These are phyloP conservation scores for Fomitopsis serialis DNA, from an alignment of 768 basidiomycete genomes.

Conservation along the genomic window DNA sequence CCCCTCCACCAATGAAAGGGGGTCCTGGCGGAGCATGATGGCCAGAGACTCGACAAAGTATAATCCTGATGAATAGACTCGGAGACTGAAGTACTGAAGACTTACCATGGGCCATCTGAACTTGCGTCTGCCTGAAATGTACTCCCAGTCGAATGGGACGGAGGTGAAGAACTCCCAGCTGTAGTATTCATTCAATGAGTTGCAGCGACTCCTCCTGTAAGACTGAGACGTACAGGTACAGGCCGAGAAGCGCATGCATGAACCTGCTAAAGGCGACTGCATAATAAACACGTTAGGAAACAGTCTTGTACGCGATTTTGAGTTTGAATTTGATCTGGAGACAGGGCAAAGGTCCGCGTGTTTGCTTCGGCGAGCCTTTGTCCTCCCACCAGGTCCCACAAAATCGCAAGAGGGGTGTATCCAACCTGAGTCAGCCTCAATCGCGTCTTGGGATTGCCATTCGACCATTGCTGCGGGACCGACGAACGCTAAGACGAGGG, in stretches of 20 bases:
- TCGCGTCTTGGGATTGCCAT: slow-evolving; percentile 34
- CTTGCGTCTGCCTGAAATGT: slow-evolving; percentile 33
- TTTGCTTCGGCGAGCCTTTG: neutral
- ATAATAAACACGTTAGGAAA: too few species aligned
- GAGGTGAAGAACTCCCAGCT: slow-evolving; percentile 39
- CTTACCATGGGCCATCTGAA: slow-evolving; percentile 44
- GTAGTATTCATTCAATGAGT: neutral
- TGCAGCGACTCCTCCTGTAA: neutral
- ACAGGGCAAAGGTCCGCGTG: neutral
- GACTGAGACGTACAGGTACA: slow-evolving; percentile 44
- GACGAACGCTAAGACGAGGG: too few species aligned
- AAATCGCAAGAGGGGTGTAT: neutral
- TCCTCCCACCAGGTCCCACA: neutral
- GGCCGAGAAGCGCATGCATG: slow-evolving; percentile 39
- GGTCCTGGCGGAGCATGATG: too few species aligned
- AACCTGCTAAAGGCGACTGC: slow-evolving; percentile 35
- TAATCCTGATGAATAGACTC: too few species aligned
- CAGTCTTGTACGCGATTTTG: neutral
- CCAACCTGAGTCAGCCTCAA: slow-evolving; percentile 33
- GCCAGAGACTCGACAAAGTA: too few species aligned
- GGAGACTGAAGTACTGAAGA: too few species aligned
- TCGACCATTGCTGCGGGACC: slow-evolving; percentile 34
- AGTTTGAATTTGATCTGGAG: neutral
- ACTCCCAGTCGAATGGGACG: slow-evolving; percentile 36
- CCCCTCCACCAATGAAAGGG: too few species aligned